These are phyloP conservation scores for Trichomonas vaginalis DNA, from an alignment of 208 protist genomes.

Conservation along the genomic window DNA sequence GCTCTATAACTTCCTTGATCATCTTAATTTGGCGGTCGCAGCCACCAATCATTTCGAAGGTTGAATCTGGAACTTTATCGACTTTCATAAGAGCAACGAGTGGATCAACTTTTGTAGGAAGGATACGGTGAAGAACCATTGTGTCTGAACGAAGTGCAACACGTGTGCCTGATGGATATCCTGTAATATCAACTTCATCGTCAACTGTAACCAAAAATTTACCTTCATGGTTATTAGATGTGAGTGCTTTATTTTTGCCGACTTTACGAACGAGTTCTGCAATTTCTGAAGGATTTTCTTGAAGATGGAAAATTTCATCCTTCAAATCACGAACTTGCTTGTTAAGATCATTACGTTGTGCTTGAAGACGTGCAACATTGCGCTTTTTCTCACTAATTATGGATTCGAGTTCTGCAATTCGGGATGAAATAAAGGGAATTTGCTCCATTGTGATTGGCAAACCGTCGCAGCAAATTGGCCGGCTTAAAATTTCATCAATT, in stretches of 20 bases:
- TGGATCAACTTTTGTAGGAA: conserved; percentile 62
- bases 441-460: neutral
- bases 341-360: conserved; percentile 12
- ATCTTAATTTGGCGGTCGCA: conserved; percentile 96
- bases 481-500: neutral
- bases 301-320: conserved; percentile 17
- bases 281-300: conserved; percentile 13
- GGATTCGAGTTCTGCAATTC: conserved; percentile 11
- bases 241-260: neutral
- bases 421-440: neutral
- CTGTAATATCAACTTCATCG: neutral
- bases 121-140: conserved; percentile 76
- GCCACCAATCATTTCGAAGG: conserved; percentile 98
- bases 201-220: conserved; percentile 2
- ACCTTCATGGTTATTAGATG: neutral
- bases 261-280: neutral
- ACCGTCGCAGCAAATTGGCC: neutral
- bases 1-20: conserved; percentile 87
- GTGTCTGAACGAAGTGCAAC: conserved; percentile 78
- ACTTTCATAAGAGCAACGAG: conserved; percentile 97
- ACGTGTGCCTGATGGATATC: conserved; percentile 17
- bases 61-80: conserved; percentile 98
- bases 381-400: neutral
- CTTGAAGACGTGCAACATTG: neutral
- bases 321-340: conserved; percentile 13